phyloP scores from a whole-genome alignment of 2,329 filamentous ascomycete species.

The Colletotrichum lupini region DNA sequence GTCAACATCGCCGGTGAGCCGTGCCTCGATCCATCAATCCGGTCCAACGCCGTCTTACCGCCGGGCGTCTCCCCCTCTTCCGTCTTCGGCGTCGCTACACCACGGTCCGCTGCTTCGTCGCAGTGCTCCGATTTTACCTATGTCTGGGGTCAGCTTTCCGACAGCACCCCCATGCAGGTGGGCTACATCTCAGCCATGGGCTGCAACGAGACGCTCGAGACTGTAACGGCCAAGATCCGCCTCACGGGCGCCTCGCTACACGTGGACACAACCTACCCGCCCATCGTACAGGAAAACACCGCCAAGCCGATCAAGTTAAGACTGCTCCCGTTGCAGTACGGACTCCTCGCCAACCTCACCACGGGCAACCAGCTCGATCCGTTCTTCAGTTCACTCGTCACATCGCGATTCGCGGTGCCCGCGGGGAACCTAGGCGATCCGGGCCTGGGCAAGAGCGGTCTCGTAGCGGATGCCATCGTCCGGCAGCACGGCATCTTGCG shows the following conservation, averaged over 20 bases:
- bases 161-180: constrained; percentile 41
- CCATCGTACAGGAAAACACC: constrained; percentile 41
- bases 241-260: constrained; percentile 40
- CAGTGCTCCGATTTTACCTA: constrained; percentile 48
- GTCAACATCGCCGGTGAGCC: constrained; percentile 39
- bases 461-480: constrained; percentile 46
- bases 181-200: constrained; percentile 45
- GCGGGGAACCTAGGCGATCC: constrained; percentile 39
- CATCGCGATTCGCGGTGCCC: constrained; percentile 47
- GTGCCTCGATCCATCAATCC: constrained; percentile 32
- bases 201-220: constrained; percentile 52
- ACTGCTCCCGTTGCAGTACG: constrained; percentile 44
- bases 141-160: constrained; percentile 47
- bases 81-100: constrained; percentile 40
- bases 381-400: constrained; percentile 49
- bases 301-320: constrained; percentile 37
- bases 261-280: constrained; percentile 44
- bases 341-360: constrained; percentile 41
- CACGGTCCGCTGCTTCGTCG: constrained; percentile 29
- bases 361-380: constrained; percentile 44
- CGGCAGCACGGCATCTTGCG: constrained; percentile 50
- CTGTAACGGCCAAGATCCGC: constrained; percentile 39
- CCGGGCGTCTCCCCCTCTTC: constrained; percentile 29
- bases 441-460: constrained; percentile 30
- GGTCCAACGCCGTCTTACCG: constrained; percentile 37